Percentiles rank a stretch among this genome's conserved stretches.
phyloP scores from a whole-genome alignment of 2,329 filamentous ascomycete genomes.

The Aspergillus uvarum region DNA sequence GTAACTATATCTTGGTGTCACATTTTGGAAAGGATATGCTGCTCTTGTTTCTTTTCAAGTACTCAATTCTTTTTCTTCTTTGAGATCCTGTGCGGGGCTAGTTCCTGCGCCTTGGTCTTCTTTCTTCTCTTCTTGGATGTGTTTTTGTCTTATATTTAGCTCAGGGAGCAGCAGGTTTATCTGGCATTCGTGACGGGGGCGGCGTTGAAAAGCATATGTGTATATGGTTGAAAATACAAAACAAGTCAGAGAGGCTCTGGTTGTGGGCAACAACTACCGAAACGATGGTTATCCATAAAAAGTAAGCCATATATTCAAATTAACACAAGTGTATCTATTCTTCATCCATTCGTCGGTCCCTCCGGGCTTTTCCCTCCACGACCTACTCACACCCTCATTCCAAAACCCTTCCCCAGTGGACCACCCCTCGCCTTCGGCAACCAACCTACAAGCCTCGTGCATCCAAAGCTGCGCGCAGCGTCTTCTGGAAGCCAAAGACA shows the following conservation, averaged over 20 bases:
- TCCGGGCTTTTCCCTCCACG: neutral
- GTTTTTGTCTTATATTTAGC: neutral
- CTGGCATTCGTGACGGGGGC: neutral
- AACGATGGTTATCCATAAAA: neutral
- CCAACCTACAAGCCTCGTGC: neutral
- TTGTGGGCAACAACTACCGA: neutral
- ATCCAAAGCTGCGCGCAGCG: neutral
- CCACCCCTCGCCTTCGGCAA: neutral
- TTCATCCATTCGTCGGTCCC: neutral
- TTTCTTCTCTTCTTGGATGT: neutral
- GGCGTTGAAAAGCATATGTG: neutral
- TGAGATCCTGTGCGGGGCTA: neutral
- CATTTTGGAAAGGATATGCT: neutral
- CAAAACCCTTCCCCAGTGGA: neutral
- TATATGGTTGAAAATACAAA: neutral
- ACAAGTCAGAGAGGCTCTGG: neutral
- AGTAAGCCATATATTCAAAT: neutral
- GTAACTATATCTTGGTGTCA: conserved; percentile 12
- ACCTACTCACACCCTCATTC: neutral
- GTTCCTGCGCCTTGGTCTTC: neutral
- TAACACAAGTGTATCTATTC: neutral
- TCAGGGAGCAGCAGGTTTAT: neutral
- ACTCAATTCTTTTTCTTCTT: neutral
- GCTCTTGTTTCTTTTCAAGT: neutral
- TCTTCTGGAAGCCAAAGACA: conserved; percentile 5